These are phyloP conservation scores for Silene uniflora DNA, from an alignment of 148 eudicot genomes.

Conservation along the genomic window DNA sequence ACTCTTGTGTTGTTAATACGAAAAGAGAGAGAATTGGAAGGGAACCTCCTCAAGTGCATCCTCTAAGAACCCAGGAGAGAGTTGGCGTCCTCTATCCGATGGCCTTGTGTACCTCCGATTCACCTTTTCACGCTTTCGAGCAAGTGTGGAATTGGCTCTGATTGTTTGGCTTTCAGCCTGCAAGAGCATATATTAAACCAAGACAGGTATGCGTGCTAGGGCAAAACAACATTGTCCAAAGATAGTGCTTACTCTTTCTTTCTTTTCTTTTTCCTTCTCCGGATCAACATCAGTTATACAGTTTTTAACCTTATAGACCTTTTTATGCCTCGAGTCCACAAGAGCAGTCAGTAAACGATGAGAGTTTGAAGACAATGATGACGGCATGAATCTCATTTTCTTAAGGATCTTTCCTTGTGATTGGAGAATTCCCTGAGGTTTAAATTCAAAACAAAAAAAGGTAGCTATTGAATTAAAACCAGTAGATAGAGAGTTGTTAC, in stretches of 20 bases:
- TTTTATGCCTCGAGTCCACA: conserved; percentile 92
- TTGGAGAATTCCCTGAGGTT: conserved; percentile 78
- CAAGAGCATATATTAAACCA: conserved; percentile 19
- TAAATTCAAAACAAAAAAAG: conserved; percentile 7
- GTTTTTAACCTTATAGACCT: conserved; percentile 83
- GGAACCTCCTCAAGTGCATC: conserved; percentile 84
- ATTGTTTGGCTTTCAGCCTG: conserved; percentile 93
- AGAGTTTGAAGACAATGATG: conserved; percentile 85
- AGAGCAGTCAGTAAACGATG: conserved; percentile 88
- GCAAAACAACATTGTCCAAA: neutral
- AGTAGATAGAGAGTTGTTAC: neutral
- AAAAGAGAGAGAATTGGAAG: conserved; percentile 2
- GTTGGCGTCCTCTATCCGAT: conserved; percentile 79
- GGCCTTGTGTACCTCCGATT: conserved; percentile 70
- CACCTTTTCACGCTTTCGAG: conserved; percentile 82
- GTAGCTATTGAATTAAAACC: neutral
- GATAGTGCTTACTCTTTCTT: conserved; percentile 54
- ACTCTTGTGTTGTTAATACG: neutral
- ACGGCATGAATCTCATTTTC: conserved; percentile 98
- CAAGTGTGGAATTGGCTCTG: conserved; percentile 71
- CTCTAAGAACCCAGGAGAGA: conserved; percentile 96
- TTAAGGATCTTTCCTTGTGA: conserved; percentile 81
- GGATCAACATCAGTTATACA: conserved; percentile 96
- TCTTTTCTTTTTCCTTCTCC: conserved; percentile 95
- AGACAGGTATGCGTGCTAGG: conserved; percentile 6